A percentile compares a stretch with the other conserved stretches of the same genome.
Conservation (phyloP, 176 grass and related monocot genomes). For the Bromus sterilis region DNA sequence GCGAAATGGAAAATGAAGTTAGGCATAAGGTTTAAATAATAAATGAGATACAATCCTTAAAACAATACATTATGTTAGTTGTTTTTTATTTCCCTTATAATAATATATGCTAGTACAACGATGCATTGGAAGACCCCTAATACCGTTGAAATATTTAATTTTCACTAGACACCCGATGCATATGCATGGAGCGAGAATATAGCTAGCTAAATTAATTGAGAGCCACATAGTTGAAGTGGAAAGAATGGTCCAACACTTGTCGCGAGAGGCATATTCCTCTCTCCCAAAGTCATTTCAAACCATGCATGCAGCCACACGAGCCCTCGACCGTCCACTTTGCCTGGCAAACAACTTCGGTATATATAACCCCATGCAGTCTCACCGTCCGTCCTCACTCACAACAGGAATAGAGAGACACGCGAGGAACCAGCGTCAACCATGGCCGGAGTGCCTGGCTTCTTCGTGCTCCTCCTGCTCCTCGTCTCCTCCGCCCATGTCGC, state of each 20-base stretch:
- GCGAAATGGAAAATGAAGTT: too few relatives aligned
- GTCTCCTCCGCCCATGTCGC: background rate
- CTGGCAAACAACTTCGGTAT: background rate
- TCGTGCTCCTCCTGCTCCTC: slow-evolving; percentile 2
- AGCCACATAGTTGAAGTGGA: background rate
- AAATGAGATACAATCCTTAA: too few relatives aligned
- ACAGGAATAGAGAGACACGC: background rate
- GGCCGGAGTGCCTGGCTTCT: background rate
- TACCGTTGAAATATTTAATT: too few relatives aligned
- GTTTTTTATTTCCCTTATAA: too few relatives aligned
- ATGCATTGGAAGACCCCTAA: too few relatives aligned
- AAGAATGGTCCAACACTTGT: slow-evolving; percentile 9
- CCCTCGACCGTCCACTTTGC: background rate
- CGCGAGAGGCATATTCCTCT: background rate
- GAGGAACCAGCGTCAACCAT: background rate
- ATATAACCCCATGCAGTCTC: background rate
- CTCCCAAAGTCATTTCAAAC: slow-evolving; percentile 9
- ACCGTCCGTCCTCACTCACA: background rate
- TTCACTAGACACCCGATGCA: too few relatives aligned
- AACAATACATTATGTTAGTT: too few relatives aligned
- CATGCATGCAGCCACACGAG: background rate
- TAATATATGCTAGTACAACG: too few relatives aligned
- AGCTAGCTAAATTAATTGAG: background rate
- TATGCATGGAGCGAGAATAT: too few relatives aligned
- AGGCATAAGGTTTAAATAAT: too few relatives aligned